phyloP scores from a whole-genome alignment of 192 early-diverging fungal species.

The Entomortierella chlamydospora region DNA sequence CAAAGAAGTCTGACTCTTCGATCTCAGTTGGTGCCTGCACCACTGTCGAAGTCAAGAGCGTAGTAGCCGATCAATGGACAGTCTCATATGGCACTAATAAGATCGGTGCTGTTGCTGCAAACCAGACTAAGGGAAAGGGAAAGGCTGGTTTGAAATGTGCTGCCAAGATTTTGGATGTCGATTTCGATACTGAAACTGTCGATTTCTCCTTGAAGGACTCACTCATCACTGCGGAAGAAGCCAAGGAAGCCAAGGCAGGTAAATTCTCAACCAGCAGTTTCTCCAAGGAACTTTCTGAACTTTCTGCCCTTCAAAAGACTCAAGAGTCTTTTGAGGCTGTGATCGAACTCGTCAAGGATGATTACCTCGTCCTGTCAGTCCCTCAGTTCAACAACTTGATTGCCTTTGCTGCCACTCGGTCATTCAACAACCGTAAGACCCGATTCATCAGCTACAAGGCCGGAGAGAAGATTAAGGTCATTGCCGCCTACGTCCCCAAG shows the following conservation, averaged over 20 bases:
- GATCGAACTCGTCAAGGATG: conserved; percentile 83
- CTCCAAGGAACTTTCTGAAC: conserved; percentile 25
- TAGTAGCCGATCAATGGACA: conserved; percentile 58
- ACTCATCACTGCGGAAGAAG: conserved; percentile 29
- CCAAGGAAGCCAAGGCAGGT: conserved; percentile 31
- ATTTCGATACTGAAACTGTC: conserved; percentile 69
- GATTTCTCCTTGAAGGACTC: conserved; percentile 71
- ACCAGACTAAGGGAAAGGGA: conserved; percentile 65
- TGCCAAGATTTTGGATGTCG: conserved; percentile 77
- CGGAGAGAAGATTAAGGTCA: conserved; percentile 64
- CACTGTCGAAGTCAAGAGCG: conserved; percentile 62
- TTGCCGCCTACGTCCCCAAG: conserved; percentile 57
- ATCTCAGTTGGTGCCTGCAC: conserved; percentile 54
- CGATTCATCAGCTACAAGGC: conserved; percentile 73
- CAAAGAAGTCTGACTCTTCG: conserved; percentile 30
- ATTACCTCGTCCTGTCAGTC: conserved; percentile 78
- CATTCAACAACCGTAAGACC: conserved; percentile 68
- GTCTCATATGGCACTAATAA: conserved; percentile 57
- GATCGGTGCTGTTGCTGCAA: conserved; percentile 68
- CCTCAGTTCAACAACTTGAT: conserved; percentile 65
- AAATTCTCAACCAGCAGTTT: conserved; percentile 16
- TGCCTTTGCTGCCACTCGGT: conserved; percentile 68
- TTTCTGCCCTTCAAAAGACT: conserved; percentile 48
- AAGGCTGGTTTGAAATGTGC: conserved; percentile 62
- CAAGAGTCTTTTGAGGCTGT: conserved; percentile 62